Evolutionary conservation across 805 yeast species (phyloP).

Genomic region (Zygosaccharomyces kombuchaensis): DNA sequence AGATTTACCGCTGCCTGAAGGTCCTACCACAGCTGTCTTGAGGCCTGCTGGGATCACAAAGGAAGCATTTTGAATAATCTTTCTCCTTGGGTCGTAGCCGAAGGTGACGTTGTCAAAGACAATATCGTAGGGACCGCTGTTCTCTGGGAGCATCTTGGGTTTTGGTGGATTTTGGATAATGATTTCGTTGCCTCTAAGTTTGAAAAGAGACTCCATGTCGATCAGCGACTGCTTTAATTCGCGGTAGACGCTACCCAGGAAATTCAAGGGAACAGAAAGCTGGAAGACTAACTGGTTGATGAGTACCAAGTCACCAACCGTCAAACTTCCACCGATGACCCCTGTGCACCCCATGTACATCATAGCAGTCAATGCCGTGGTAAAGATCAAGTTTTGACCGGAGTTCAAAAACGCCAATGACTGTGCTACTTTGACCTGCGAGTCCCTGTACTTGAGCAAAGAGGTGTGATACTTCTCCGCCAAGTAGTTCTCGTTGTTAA

Average conservation of each 20-base stretch:
- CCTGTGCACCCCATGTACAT: constrained; percentile 98
- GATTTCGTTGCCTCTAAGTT: constrained; percentile 71
- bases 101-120: constrained; percentile 86
- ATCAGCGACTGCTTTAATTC: constrained; percentile 88
- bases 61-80: constrained; percentile 73
- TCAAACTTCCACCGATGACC: constrained; percentile 72
- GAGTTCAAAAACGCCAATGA: constrained; percentile 73
- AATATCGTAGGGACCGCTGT: constrained; percentile 62
- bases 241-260: constrained; percentile 91
- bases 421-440: constrained; percentile 74
- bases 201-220: constrained; percentile 94
- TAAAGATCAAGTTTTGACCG: constrained; percentile 76
- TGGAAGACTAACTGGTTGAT: constrained; percentile 96
- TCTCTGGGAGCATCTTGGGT: constrained; percentile 44
- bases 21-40: constrained; percentile 93
- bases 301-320: constrained; percentile 92
- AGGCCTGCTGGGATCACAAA: constrained; percentile 87
- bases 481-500: constrained; percentile 83
- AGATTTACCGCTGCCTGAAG: constrained; percentile 94
- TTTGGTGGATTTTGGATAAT: constrained; percentile 62
- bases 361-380: constrained; percentile 89
- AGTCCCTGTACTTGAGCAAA: constrained; percentile 62
- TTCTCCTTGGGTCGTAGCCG: constrained; percentile 86
- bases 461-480: constrained; percentile 75
- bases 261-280: constrained; percentile 88